phyloP scores from a whole-genome alignment of 1,284 basidiomycete genomes.

The Trichosporon inkin region DNA sequence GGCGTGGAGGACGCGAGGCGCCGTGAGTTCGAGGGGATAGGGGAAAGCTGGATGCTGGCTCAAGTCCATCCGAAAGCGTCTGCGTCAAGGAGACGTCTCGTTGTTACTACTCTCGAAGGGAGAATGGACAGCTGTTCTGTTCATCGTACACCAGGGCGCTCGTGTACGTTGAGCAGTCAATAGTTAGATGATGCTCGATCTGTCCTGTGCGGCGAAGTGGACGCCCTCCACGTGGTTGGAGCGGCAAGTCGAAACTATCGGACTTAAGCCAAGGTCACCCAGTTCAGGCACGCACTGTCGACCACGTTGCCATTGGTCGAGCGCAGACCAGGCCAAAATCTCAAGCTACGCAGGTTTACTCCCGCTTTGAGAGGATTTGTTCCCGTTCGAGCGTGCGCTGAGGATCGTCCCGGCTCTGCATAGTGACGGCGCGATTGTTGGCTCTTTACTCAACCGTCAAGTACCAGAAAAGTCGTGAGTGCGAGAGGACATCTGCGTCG shows the following conservation, averaged over 20 bases:
- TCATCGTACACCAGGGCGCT: too few relatives aligned
- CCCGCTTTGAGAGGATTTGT: not conserved
- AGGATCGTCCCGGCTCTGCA: constrained; percentile 8
- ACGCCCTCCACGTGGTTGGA: not conserved
- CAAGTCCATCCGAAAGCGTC: too few relatives aligned
- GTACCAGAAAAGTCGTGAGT: constrained; percentile 30
- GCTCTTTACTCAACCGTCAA: constrained; percentile 31
- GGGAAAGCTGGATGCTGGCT: too few relatives aligned
- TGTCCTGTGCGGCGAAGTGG: too few relatives aligned
- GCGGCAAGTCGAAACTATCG: constrained; percentile 1
- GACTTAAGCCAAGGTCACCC: not conserved
- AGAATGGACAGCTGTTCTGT: too few relatives aligned
- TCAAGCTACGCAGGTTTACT: not conserved
- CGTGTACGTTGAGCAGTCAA: too few relatives aligned
- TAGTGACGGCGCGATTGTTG: constrained; percentile 12
- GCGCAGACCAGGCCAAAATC: not conserved
- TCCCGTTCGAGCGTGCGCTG: constrained; percentile 8
- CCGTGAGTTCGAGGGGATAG: too few relatives aligned
- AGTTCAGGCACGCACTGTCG: not conserved
- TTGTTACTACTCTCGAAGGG: too few relatives aligned
- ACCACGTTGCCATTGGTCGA: not conserved
- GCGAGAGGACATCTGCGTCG: not conserved
- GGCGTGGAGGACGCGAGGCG: too few relatives aligned
- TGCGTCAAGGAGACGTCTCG: too few relatives aligned
- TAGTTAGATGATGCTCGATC: too few relatives aligned